Evolutionary conservation across 2,329 filamentous ascomycete species (phyloP), one percentile per base, ranked within the genome.

Genomic region (Capronia coronata): DNA sequence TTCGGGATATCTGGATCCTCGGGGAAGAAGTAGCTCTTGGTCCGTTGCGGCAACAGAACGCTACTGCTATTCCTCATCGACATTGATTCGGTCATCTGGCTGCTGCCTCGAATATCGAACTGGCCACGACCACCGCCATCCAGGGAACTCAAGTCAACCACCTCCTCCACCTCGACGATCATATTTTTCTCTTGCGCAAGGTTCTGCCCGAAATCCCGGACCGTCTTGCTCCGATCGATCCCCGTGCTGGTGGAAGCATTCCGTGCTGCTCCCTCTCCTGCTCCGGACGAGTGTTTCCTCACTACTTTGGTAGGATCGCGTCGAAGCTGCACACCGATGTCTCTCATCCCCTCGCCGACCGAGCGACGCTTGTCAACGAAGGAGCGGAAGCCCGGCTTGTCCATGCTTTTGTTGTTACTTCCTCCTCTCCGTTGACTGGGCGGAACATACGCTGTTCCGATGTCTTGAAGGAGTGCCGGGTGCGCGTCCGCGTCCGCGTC

Each of bases 61-160:
- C n/a, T n/a, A n/a, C n/a, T n/a, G n/a, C n/a, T 49, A 7, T 55
- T 34, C 35, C 34, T 37, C 49, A 46, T 43, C 13, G 35, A 34
- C 49, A 37, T 52, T 29, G 27, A 30, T 18, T 50, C 47, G 22
- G 53, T 55, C 8, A 23, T 42, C 41, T 34, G 43, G 35, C 52
- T 51, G 35, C 52, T 51, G 7, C 30, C 37, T 30, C 45, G 47
- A 46, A 46, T 45, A 37, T 53, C 47, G 11, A 35, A 25, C n/a
- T 53, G 46, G 16, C 53, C 41, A n/a, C n/a, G n/a, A n/a, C n/a
- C n/a, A n/a, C n/a, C n/a, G 5, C 64, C 67, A 11, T 66, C 67
- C 19, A 68, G 60, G 27, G 66, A 66, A 48, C 69, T 73, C 49
- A 74, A 65, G 44, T 74, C 71, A 2, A 73, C 62, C 4, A 64